Base-by-base conservation (phyloP, 2,329 filamentous ascomycete species). In the Ascochyta rabiei region DNA sequence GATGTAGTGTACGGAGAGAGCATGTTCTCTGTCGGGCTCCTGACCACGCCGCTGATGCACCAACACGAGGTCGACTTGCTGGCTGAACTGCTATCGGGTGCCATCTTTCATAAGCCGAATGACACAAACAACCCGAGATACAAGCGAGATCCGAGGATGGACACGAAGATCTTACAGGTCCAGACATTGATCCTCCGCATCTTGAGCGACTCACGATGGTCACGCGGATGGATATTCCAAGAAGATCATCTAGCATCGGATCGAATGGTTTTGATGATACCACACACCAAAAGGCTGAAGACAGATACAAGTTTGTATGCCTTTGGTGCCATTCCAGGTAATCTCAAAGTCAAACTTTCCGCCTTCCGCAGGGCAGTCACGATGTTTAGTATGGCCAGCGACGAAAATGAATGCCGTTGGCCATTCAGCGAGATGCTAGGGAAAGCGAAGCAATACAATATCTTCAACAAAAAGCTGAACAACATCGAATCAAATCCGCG, bases 181-280 rank as follows among this genome's bases (percentile, higher is more conserved):
- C 59, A 60, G 3, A 49, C n/a, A 33, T 40, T 66, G 1, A 56
- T 66, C n/a, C 52, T 48, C 1, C 46, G 44, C 4, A 51, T 63
- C 6, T 47, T 66, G 2, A 58, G 49, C 26, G 64, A 67, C 16
- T 26, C 44, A 15, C 59, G 64, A 15, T 67, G 62, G 62, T 46
- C 47, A 16, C 61, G 62, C 6, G 62, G 57, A 13, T 67, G 62
- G 64, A 66, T 67, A 16, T 67, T 67, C 28, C 64, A 67, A 30
- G 62, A 67, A 53, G 64, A 66, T 9, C 59, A 64, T 12, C 42
- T 62, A 24, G 59, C 64, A 12, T 62, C 61, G 0, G 8, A 30
- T 7, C 23, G 37, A 19, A 67, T 66, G 64, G 40, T 16, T 2
- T 34, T 66, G 3, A 50, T 66, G 18, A 58, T 64, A n/a, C 61